These are phyloP conservation scores for Ascochyta clinopodiicola DNA, from an alignment of 2,329 filamentous ascomycete genomes.

Conservation along the genomic window DNA sequence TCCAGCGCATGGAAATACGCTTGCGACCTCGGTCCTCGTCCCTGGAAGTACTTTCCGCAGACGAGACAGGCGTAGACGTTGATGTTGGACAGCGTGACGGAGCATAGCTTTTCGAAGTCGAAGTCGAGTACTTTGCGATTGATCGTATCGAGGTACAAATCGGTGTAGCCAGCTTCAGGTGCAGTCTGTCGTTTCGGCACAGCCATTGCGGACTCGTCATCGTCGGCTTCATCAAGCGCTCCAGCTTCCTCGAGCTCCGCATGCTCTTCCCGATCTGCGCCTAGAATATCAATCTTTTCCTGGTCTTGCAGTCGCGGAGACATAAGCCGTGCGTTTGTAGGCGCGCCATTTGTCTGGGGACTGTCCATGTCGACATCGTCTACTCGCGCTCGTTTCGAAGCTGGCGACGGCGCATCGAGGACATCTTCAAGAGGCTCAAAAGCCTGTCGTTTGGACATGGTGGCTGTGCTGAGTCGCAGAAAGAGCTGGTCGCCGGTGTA, in stretches of 20 bases:
- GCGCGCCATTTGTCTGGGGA: constrained; percentile 29
- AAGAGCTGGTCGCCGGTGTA: not conserved
- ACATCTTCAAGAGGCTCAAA: constrained; percentile 53
- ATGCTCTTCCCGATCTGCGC: constrained; percentile 46
- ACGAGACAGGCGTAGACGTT: constrained; percentile 98
- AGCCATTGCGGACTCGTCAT: constrained; percentile 49
- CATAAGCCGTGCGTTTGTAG: constrained; percentile 41
- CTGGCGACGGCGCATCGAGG: constrained; percentile 52
- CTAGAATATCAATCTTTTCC: constrained; percentile 42
- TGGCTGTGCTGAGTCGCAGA: constrained; percentile 22
- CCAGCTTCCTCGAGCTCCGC: constrained; percentile 48
- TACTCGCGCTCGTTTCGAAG: constrained; percentile 56
- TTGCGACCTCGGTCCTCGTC: constrained; percentile 89
- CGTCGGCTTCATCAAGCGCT: constrained; percentile 37
- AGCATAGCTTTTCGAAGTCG: constrained; percentile 98
- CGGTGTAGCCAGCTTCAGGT: constrained; percentile 86
- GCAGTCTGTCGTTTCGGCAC: constrained; percentile 73
- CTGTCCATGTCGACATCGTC: constrained; percentile 51
- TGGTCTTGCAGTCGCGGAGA: constrained; percentile 34
- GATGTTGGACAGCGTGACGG: constrained; percentile 93
- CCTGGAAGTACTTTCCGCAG: constrained; percentile 97
- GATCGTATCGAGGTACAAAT: constrained; percentile 97
- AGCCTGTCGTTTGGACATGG: constrained; percentile 57
- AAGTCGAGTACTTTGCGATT: constrained; percentile 92
- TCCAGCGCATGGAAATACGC: constrained; percentile 98